These are phyloP conservation scores for Gossypium rotundifolium DNA, from an alignment of 345 rosid species.

Conservation along the genomic window DNA sequence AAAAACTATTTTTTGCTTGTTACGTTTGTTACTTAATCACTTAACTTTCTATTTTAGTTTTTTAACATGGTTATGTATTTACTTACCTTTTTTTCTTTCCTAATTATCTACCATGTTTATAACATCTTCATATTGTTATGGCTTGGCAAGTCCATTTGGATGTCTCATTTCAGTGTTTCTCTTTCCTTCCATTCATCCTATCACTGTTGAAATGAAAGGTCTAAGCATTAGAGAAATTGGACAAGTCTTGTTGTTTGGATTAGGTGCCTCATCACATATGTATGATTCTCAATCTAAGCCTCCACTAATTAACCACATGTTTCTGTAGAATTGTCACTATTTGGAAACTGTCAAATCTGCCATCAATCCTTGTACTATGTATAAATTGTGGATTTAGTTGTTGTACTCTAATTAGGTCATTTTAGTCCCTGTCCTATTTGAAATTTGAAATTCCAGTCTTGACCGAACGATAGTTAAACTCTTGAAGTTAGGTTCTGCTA, in stretches of 20 bases:
- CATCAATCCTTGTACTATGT: too few relatives aligned
- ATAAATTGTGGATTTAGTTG: too few relatives aligned
- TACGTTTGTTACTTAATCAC: neutral
- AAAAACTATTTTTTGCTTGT: neutral
- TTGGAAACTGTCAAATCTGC: neutral
- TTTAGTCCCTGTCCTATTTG: too few relatives aligned
- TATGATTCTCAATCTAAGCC: neutral
- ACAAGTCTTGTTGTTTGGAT: neutral
- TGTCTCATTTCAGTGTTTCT: neutral
- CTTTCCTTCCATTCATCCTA: neutral
- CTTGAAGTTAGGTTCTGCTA: too few relatives aligned
- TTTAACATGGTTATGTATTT: constrained; percentile 2
- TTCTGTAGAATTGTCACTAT: neutral
- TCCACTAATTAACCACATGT: neutral
- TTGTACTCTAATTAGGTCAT: too few relatives aligned
- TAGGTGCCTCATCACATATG: neutral
- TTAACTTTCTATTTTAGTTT: neutral
- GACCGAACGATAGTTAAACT: too few relatives aligned
- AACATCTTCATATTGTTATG: neutral
- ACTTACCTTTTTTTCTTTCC: neutral
- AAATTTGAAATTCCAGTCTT: too few relatives aligned
- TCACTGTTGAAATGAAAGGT: neutral
- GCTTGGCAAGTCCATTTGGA: neutral
- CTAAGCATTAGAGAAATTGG: neutral
- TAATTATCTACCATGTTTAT: neutral